Percentiles rank a stretch among this genome's conserved stretches.
Conservation (phyloP, 2,329 filamentous ascomycete species). For the Cladobotryum mycophilum region DNA sequence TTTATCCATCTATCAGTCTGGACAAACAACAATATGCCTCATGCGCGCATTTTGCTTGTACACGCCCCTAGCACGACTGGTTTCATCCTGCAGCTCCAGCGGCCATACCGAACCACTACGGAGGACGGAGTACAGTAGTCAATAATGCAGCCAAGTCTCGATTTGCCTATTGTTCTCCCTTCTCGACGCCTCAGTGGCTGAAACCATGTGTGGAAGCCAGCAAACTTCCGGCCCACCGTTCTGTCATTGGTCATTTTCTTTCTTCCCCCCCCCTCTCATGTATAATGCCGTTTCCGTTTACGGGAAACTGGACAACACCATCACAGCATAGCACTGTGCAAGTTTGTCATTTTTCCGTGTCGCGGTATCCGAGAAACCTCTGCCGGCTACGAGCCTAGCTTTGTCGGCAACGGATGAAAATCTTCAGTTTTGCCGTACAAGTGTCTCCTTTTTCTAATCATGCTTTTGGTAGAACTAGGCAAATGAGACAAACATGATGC, state of each 20-base stretch:
- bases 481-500: conserved; percentile 7
- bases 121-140: background rate
- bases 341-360: background rate
- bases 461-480: background rate
- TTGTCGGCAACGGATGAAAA: too few relatives aligned
- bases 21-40: too few relatives aligned
- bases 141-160: background rate
- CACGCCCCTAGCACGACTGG: background rate
- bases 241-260: background rate
- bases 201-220: background rate
- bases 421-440: too few relatives aligned
- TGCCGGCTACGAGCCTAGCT: background rate
- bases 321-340: background rate
- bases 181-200: background rate
- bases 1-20: too few relatives aligned
- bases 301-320: too few relatives aligned
- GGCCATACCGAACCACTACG: background rate
- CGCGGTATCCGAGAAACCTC: conserved; percentile 10
- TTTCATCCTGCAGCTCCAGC: background rate
- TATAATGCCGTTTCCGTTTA: too few relatives aligned
- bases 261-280: too few relatives aligned
- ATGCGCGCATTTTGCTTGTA: background rate
- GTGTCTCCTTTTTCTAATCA: too few relatives aligned
- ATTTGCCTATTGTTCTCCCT: background rate
- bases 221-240: background rate